These are phyloP conservation scores for Pelargonium cotyledonis DNA, from an alignment of 441 rosid genomes.

Conservation along the genomic window DNA sequence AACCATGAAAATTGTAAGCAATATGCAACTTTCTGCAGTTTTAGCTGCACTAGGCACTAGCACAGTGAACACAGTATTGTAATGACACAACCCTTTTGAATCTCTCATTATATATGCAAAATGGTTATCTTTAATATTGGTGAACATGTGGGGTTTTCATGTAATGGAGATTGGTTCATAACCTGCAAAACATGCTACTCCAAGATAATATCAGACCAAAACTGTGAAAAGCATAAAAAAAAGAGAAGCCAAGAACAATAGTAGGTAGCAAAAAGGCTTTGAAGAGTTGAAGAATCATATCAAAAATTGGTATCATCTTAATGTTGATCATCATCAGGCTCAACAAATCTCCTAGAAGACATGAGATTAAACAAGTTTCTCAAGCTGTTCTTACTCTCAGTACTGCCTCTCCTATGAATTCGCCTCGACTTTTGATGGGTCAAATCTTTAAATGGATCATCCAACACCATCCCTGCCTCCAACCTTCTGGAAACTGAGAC, in stretches of 20 bases:
- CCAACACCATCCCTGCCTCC: background rate
- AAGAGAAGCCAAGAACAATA: no score
- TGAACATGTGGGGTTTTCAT: background rate
- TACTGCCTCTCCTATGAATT: background rate
- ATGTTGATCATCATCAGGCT: background rate
- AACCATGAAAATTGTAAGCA: no score
- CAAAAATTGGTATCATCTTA: background rate
- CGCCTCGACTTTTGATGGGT: background rate
- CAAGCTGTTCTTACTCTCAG: conserved; percentile 2
- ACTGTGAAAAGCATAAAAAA: background rate
- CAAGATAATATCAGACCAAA: no score
- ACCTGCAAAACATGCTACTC: background rate
- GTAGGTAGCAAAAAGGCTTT: no score
- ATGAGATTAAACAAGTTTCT: conserved; percentile 4
- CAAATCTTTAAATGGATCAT: background rate
- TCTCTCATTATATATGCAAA: background rate
- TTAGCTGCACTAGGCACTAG: no score
- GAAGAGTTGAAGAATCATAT: no score
- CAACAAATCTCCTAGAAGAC: background rate
- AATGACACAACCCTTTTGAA: background rate
- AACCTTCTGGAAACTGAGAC: conserved; percentile 2
- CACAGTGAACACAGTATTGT: no score
- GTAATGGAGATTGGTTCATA: background rate
- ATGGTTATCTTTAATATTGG: no score
- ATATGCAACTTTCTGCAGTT: no score